Evolutionary conservation across 768 basidiomycete genomes (phyloP).

Genomic region (Russula abietina): DNA sequence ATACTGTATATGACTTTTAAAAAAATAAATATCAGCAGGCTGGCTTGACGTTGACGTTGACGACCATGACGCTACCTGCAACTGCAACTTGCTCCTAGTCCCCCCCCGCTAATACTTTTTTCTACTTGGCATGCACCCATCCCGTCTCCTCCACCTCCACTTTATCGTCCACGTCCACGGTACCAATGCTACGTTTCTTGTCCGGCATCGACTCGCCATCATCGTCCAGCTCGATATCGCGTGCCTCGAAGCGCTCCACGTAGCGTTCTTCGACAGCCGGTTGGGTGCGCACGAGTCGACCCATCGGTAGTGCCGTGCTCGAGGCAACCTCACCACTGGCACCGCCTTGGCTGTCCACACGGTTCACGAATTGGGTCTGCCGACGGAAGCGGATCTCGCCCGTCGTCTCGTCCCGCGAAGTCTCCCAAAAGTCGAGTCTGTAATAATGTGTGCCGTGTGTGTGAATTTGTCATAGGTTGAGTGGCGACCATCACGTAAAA

Average conservation of each 20-base stretch:
- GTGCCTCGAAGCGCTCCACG: conserved; percentile 24
- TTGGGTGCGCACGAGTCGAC: conserved; percentile 17
- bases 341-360: not conserved
- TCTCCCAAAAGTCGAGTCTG: conserved; percentile 25
- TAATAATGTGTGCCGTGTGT: not conserved
- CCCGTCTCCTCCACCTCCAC: not conserved
- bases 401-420: conserved; percentile 19
- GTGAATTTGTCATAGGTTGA: not conserved
- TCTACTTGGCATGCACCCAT: conserved; percentile 13
- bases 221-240: conserved; percentile 20
- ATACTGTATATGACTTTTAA: not conserved
- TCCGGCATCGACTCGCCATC: conserved; percentile 6
- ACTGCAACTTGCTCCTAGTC: too few species aligned
- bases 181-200: not conserved
- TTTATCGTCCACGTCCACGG: not conserved
- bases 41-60: too few species aligned
- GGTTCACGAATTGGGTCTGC: conserved; percentile 16
- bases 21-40: not conserved
- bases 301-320: conserved; percentile 19
- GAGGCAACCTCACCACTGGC: not conserved
- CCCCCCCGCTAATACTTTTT: not conserved
- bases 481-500: not conserved
- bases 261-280: conserved; percentile 2
- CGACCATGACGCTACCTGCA: too few species aligned
- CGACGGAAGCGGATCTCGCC: conserved; percentile 25